Percentiles rank a stretch among this genome's conserved stretches.
These are phyloP conservation scores for Pelargonium nanum DNA, from an alignment of 345 rosid species.

Conservation along the genomic window DNA sequence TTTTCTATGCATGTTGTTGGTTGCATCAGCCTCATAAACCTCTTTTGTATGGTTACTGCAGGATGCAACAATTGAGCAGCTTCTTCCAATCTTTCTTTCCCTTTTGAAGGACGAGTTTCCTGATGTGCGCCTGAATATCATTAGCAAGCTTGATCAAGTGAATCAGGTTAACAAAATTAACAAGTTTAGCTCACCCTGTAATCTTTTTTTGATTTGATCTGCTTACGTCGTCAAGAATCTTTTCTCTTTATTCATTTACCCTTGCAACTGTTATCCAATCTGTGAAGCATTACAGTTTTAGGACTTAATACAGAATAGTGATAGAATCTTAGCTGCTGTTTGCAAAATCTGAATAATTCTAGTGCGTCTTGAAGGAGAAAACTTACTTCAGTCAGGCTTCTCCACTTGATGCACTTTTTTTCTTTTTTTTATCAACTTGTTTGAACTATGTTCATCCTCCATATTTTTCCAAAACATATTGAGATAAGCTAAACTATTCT, in stretches of 20 bases:
- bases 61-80: constrained; percentile 94
- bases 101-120: constrained; percentile 95
- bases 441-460: background rate
- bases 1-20: no score
- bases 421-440: background rate
- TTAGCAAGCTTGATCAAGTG: constrained; percentile 98
- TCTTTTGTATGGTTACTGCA: constrained; percentile 20
- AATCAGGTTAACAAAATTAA: constrained; percentile 59
- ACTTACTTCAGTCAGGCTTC: no score
- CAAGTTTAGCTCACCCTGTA: constrained; percentile 4
- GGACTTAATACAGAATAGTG: background rate
- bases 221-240: background rate
- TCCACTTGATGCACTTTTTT: background rate
- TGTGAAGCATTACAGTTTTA: background rate
- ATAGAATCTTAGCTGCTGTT: background rate
- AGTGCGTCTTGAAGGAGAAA: no score
- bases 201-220: background rate
- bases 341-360: no score
- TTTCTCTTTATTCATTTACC: background rate
- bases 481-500: background rate
- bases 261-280: no score
- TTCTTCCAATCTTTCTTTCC: constrained; percentile 88
- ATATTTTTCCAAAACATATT: background rate
- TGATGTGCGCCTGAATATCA: constrained; percentile 89
- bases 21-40: background rate